These are phyloP conservation scores for Boletus mariae DNA, from an alignment of 1,284 basidiomycete genomes.

Conservation along the genomic window DNA sequence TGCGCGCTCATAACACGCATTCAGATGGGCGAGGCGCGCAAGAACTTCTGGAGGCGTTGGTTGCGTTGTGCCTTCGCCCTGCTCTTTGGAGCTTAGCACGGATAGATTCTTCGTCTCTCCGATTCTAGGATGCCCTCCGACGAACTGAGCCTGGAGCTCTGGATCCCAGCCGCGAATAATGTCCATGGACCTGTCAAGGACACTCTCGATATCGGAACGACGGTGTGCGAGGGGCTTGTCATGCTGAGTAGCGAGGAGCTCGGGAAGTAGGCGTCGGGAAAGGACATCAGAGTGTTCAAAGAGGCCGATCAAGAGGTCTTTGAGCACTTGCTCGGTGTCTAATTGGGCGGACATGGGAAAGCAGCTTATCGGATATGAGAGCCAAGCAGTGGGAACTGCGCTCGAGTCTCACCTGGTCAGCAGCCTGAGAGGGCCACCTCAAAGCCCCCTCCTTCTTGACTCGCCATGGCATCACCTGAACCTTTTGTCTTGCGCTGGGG, in stretches of 20 bases:
- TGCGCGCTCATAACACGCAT: constrained; percentile 68
- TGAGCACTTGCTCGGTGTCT: constrained; percentile 31
- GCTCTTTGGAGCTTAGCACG: constrained; percentile 72
- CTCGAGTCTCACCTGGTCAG: background rate
- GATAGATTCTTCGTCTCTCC: constrained; percentile 77
- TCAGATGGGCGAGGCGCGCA: constrained; percentile 61
- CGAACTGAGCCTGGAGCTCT: constrained; percentile 61
- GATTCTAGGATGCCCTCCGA: constrained; percentile 84
- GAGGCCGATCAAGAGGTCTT: constrained; percentile 45
- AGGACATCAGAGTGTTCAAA: constrained; percentile 73
- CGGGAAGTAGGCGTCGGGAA: constrained; percentile 51
- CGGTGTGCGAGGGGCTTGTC: constrained; percentile 3
- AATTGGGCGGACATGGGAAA: constrained; percentile 25
- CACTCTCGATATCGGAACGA: constrained; percentile 35
- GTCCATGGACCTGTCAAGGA: constrained; percentile 59
- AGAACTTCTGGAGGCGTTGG: constrained; percentile 66
- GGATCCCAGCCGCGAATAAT: constrained; percentile 57
- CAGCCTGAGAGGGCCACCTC: background rate
- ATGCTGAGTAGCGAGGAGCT: constrained; percentile 35
- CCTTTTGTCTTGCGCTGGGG: constrained; percentile 50
- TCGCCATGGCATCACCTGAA: constrained; percentile 21
- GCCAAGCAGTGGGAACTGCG: background rate
- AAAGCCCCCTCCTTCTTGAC: background rate
- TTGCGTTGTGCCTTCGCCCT: constrained; percentile 44
- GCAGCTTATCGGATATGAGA: constrained; percentile 12